Evolutionary conservation across 768 basidiomycete genomes (phyloP), one percentile per base, ranked within the genome.

Genomic region (Mrakia gelida): DNA sequence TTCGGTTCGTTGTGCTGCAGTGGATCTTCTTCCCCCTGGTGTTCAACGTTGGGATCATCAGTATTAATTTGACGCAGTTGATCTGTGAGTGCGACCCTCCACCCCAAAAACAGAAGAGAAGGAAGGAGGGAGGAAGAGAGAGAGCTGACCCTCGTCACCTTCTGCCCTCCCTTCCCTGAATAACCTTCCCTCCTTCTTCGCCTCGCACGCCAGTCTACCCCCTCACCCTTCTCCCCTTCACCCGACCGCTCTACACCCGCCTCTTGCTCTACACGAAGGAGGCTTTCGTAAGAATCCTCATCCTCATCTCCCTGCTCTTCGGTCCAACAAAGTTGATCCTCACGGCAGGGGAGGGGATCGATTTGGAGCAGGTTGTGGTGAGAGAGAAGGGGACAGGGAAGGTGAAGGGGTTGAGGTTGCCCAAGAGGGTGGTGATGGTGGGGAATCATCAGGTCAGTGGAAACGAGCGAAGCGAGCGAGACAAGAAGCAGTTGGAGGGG

Each of bases 401-500:
- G 52, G 87, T 91, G 45, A 83, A 87, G 3, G 87, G 86, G 11
- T 85, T 98, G 74, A 88, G 90, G 76, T 84, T 97, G 26, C 93
- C 94, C 1, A 88, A 88, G 80, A 91, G 93, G 83, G 88, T 91
- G 49, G 91, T 98, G 34, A 85, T 94, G 80, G 92, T 95, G 81
- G 89, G 93, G 21, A 99, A 99, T 83, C 96, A 99, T 83, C 96
- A 95, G 87, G 93, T 94, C 79, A 67, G 86, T 76, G 18, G n/a
- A n/a, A n/a, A n/a, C n/a, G n/a, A n/a, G n/a, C n/a, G n/a, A n/a
- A n/a, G n/a, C n/a, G n/a, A n/a, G n/a, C n/a, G n/a, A n/a, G n/a
- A n/a, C n/a, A n/a, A n/a, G n/a, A n/a, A n/a, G n/a, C n/a, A n/a
- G n/a, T n/a, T n/a, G 59, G 8, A 18, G 70, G 9, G 34, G 34